Conservation (phyloP, 768 basidiomycete species). For the Rhodotorula diobovata region DNA sequence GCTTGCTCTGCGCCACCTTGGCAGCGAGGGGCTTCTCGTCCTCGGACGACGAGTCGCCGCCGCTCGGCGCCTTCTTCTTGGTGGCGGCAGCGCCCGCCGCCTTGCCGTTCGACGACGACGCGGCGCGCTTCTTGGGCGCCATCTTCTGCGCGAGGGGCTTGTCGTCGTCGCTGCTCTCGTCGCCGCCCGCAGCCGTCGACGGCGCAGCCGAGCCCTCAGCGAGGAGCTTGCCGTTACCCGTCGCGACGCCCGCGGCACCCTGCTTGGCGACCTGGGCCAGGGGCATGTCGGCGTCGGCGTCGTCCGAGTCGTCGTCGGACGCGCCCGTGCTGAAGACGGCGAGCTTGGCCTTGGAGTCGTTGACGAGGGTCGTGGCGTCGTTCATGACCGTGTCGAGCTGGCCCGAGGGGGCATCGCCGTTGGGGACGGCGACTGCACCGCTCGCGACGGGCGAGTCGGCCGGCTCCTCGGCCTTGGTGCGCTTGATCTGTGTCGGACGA, state of each 20-base stretch:
- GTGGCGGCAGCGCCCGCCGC: background rate
- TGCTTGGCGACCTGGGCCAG: constrained; percentile 10
- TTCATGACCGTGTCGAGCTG: constrained; percentile 34
- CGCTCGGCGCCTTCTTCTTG: background rate
- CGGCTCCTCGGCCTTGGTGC: constrained; percentile 3
- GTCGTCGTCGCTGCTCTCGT: constrained; percentile 19
- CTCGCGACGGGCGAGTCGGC: background rate
- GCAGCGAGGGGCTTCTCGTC: constrained; percentile 40
- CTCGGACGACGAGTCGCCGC: constrained; percentile 23
- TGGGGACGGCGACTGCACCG: background rate
- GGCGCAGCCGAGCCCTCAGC: no score
- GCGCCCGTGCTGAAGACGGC: constrained; percentile 20
- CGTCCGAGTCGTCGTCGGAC: constrained; percentile 18
- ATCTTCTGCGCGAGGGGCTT: constrained; percentile 37
- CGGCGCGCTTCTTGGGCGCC: constrained; percentile 45
- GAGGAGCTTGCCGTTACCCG: background rate
- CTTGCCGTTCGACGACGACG: constrained; percentile 28
- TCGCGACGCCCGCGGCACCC: background rate
- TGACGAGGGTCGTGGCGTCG: constrained; percentile 15
- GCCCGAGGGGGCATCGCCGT: background rate
- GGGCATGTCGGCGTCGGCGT: constrained; percentile 10
- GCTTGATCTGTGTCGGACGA: constrained; percentile 2
- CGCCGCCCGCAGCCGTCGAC: background rate
- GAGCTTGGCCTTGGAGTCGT: constrained; percentile 27
- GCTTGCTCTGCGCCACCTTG: constrained; percentile 38